These are phyloP conservation scores for Rugosomyces carneus DNA, from an alignment of 1,284 basidiomycete genomes.

Conservation along the genomic window DNA sequence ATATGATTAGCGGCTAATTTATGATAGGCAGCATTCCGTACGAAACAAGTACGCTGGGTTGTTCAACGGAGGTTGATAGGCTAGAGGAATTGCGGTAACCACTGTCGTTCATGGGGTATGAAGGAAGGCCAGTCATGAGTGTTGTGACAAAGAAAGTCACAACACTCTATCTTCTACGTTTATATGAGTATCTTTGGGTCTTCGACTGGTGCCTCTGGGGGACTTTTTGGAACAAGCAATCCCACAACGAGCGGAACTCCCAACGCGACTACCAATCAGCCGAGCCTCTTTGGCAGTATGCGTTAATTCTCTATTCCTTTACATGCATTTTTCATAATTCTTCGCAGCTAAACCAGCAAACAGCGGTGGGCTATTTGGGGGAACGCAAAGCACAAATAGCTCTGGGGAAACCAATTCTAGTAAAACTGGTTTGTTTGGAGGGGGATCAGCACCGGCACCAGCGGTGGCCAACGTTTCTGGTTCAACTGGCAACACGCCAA, in stretches of 20 bases:
- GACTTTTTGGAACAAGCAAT: slow-evolving; percentile 19
- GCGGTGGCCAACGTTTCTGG: slow-evolving; percentile 15
- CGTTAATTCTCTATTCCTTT: background rate
- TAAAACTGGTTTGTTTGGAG: slow-evolving; percentile 20
- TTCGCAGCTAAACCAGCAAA: slow-evolving; percentile 14
- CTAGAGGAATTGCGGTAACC: background rate
- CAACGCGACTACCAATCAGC: slow-evolving; percentile 9
- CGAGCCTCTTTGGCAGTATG: slow-evolving; percentile 16
- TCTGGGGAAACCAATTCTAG: slow-evolving; percentile 15
- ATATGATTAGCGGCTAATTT: background rate
- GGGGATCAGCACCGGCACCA: slow-evolving; percentile 7
- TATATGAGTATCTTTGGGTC: slow-evolving; percentile 19
- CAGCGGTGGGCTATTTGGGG: slow-evolving; percentile 18
- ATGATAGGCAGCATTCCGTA: slow-evolving; percentile 3
- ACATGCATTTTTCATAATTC: background rate
- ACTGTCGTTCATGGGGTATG: too few relatives aligned
- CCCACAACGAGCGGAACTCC: slow-evolving; percentile 12
- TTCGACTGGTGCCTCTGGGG: slow-evolving; percentile 12
- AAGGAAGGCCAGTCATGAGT: background rate
- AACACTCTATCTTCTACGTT: too few relatives aligned
- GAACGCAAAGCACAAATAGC: slow-evolving; percentile 3
- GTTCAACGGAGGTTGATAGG: slow-evolving; percentile 2
- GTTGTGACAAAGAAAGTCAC: slow-evolving; percentile 1
- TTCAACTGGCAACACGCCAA: slow-evolving; percentile 11
- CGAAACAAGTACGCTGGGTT: slow-evolving; percentile 12